phyloP scores from a whole-genome alignment of 2,329 filamentous ascomycete genomes.

The Fusarium sulawesiense region DNA sequence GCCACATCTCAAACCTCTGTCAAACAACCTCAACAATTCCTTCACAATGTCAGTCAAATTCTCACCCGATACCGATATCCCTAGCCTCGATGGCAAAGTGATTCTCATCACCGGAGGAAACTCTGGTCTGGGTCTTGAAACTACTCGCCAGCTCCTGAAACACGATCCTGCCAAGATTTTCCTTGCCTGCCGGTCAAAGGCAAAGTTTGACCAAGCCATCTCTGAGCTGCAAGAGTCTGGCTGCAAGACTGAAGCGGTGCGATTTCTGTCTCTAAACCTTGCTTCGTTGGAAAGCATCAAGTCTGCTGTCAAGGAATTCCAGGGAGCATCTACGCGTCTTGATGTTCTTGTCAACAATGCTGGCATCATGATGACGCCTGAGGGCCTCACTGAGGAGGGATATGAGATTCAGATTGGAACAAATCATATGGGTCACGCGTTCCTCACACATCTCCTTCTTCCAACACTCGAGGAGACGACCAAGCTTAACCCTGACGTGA shows the following conservation, averaged over 20 bases:
- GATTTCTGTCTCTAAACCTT: neutral
- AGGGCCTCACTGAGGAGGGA: conserved; percentile 2
- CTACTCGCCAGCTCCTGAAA: neutral
- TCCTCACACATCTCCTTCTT: neutral
- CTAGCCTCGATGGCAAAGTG: conserved; percentile 1
- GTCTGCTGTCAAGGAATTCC: neutral
- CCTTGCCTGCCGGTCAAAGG: conserved; percentile 12
- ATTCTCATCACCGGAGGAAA: conserved; percentile 17
- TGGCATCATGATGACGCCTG: conserved; percentile 13
- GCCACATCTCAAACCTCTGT: neutral
- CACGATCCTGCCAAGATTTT: conserved; percentile 4
- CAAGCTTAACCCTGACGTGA: conserved; percentile 3
- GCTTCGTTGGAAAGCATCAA: conserved; percentile 6
- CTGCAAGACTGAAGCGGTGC: neutral
- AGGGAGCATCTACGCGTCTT: neutral
- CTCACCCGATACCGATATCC: neutral
- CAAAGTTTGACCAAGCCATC: conserved; percentile 3
- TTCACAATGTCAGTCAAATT: neutral
- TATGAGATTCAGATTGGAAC: conserved; percentile 16
- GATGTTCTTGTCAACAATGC: conserved; percentile 12
- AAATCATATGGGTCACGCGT: conserved; percentile 2
- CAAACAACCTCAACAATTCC: neutral
- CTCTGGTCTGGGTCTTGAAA: neutral
- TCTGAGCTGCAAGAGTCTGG: neutral
- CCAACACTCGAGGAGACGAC: neutral